Base-by-base conservation (phyloP, 441 rosid genomes). In the Pelargonium citronellum region DNA sequence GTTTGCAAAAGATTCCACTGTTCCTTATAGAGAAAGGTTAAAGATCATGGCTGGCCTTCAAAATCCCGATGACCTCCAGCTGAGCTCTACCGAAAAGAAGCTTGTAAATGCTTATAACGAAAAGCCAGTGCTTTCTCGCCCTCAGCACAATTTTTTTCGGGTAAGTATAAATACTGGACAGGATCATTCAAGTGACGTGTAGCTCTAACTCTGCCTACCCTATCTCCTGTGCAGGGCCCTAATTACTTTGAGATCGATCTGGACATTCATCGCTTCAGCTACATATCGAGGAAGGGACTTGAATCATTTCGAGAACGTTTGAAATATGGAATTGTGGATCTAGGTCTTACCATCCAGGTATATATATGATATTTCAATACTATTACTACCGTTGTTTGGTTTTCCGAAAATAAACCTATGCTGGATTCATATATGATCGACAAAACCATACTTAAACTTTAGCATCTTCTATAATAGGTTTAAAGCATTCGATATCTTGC, bases 271-370 rank as follows among this genome's bases (percentile, higher is more conserved):
- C 87, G 94, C 1, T 92, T 92, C 82, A 87, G 98, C 83, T 92
- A 80, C 79, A 89, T 92, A 75, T 86, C 98, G 47, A 74, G 96
- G 19, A 92, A 90, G 82, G 98, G 96, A 62, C 85, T 92, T 0
- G 96, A 92, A 73, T 83, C 98, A 47, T 92, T 92, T 73, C 81
- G 94, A 70, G 97, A 88, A 57, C 90, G 95, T 19, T 79, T 94
- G 67, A 89, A 84, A 47, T 79, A 81, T 2, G 96, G 98, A 72
- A 80, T 87, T 47, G 80, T 90, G 63, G 92, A 94, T 78, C 78
- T 94, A 6, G 96, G 97, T 51, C 79, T 94, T 79, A 87, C 97
- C 49, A 94, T 94, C 76, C 97, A 94, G 92, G 98, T 91, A 81
- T 49, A 15, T 12, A n/a, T 13, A 47, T 10, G 57, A 78, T 12